Base-by-base conservation (phyloP, 2,329 filamentous ascomycete genomes). In the Pseudogymnoascus pannorum region DNA sequence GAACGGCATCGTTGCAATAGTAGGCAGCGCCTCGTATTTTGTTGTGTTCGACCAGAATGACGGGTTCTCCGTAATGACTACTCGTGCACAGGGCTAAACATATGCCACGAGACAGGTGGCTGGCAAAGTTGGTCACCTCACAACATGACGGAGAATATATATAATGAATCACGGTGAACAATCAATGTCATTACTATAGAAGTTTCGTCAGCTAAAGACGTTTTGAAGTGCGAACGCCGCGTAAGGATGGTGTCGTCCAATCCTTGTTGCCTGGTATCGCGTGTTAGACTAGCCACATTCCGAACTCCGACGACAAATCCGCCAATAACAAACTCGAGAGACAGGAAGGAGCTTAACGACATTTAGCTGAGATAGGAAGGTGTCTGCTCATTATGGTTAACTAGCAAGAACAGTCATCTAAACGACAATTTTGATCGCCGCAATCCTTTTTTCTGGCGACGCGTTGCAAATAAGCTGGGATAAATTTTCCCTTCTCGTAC, bases 1-100 rank as follows among this genome's bases (percentile, higher is more conserved):
- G 57, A 67, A 66, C 14, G 64, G 60, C 66, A 67, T 67, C n/a
- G 14, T 24, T 12, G 24, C 5, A n/a, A 9, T 11, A 4, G 5
- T 9, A 54, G 5, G 48, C n/a, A 24, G 26, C 11, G 11, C 16
- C 16, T 54, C 26, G 26, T 14, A 1, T 26, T 33, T 18, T 2
- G 8, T 51, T 9, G 44, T 5, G n/a, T 29, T 51, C n/a, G n/a
- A n/a, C n/a, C n/a, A n/a, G n/a, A n/a, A n/a, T n/a, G n/a, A n/a
- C n/a, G n/a, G n/a, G n/a, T n/a, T n/a, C n/a, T n/a, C n/a, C n/a
- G 11, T 6, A 9, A 2, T 48, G 14, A 16, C 1, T 26, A 8
- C 14, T 48, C 22, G 11, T 14, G 4, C 14, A 29, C 22, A 51
- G 22, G 14, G 9, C 26, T 7, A 20, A 14, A 16, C 7, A 18